Conservation (phyloP, 2,329 filamentous ascomycete genomes). For the Fusarium duplospermum region DNA sequence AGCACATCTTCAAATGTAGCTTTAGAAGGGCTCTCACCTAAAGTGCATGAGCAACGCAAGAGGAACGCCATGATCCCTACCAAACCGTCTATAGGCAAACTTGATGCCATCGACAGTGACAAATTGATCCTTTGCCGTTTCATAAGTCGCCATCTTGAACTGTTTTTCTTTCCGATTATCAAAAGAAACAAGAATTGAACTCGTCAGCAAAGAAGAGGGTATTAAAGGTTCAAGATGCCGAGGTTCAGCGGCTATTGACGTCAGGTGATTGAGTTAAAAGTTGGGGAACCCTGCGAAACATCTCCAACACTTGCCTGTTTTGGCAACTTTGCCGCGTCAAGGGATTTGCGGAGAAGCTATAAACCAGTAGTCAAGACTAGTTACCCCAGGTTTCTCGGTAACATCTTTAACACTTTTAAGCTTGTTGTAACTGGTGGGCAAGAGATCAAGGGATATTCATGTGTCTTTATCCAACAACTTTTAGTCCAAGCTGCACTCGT, state of each 20-base stretch:
- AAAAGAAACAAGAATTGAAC: neutral
- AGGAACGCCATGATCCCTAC: slow-evolving; percentile 44
- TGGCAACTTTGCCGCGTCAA: neutral
- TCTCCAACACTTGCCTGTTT: neutral
- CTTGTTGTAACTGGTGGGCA: neutral
- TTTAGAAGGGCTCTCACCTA: slow-evolving; percentile 39
- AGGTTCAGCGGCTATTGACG: slow-evolving; percentile 28
- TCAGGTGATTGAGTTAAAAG: slow-evolving; percentile 21
- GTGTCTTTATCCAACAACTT: neutral
- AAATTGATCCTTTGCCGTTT: slow-evolving; percentile 44
- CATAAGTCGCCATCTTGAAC: slow-evolving; percentile 45
- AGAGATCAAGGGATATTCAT: neutral
- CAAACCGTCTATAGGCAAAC: slow-evolving; percentile 50
- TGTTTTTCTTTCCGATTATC: neutral
- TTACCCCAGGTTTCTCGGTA: neutral
- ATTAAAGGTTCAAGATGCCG: slow-evolving; percentile 12
- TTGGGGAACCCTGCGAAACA: neutral
- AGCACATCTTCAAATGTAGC: neutral
- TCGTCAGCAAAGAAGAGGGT: neutral
- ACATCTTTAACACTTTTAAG: neutral
- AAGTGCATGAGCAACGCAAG: slow-evolving; percentile 49
- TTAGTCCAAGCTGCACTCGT: neutral
- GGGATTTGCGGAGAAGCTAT: neutral
- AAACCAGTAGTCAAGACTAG: neutral
- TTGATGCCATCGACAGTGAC: slow-evolving; percentile 46